Base-by-base conservation (phyloP, 164 flowering plant genomes). In the Hamamelis virginiana region DNA sequence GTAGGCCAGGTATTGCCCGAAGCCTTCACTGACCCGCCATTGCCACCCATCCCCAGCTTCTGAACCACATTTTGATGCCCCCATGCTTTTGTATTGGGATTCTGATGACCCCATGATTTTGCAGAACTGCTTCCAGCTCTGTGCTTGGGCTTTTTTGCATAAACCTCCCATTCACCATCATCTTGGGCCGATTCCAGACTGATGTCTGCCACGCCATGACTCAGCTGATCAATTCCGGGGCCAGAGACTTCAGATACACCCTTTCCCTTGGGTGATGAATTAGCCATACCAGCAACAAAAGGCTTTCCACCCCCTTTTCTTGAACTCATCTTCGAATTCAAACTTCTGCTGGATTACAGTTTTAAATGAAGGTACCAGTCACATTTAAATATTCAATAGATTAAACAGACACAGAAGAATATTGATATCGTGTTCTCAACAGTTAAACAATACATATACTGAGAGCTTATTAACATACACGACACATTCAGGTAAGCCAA, bases 151-250 rank as follows among this genome's bases (percentile, higher is more conserved):
- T 91, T 93, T 70, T 56, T 89, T 1, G 75, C 62, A 43, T 59
- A 69, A 14, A 81, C 89, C 71, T 84, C 90, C 97, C 97, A 87
- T 1, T 71, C 81, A 45, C 87, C 89, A 78, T 82, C 89, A 78
- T 82, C 89, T 14, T 82, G 71, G 1, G 72, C 75, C 51, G 85
- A 63, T 44, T 76, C 81, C 52, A 87, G 28, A 64, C 56, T 76
- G 22, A 77, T 27, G 33, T 75, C 80, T 28, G 77, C 76, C 43
- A 82, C 65, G 53, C 71, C 74, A 12, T 56, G 73, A 41, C 66
- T 64, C 68, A 83, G 47, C 50, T 83, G 82, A 45, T 84, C 81
- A 62, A 75, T 73, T 0, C 21, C 50, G 16, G 75, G 25, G 33
- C 44, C 46, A 21, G 74, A 59, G 19, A 12, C 64, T 23, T 50